phyloP scores from a whole-genome alignment of 2,329 filamentous ascomycete species.

The Lasiodiplodia citricola region DNA sequence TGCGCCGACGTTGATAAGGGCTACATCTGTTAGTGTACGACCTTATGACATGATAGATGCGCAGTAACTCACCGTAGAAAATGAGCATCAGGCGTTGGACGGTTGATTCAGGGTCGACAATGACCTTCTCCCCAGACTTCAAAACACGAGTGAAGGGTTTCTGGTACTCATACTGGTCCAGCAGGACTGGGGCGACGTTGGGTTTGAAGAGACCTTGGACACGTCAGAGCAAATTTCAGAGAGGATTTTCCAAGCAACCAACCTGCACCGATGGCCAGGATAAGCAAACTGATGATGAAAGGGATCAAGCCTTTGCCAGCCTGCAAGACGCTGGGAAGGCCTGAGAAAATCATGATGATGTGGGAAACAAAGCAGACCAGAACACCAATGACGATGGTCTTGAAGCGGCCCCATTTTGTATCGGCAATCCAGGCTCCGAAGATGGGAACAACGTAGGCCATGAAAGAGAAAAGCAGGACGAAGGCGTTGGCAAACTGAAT shows the following conservation, averaged over 20 bases:
- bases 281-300: constrained; percentile 47
- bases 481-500: constrained; percentile 59
- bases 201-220: constrained; percentile 44
- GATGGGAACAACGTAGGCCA: constrained; percentile 64
- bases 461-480: constrained; percentile 60
- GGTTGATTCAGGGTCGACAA: constrained; percentile 55
- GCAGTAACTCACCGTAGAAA: constrained; percentile 37
- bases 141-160: constrained; percentile 50
- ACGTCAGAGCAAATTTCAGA: constrained; percentile 34
- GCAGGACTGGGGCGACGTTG: constrained; percentile 50
- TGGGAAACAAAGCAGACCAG: constrained; percentile 47
- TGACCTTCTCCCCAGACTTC: constrained; percentile 51
- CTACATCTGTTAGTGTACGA: background rate
- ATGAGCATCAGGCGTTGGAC: constrained; percentile 44
- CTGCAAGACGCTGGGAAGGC: constrained; percentile 49
- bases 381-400: constrained; percentile 47
- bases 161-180: constrained; percentile 53
- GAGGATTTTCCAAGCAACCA: constrained; percentile 33
- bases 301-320: constrained; percentile 43
- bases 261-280: constrained; percentile 46
- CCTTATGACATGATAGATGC: background rate
- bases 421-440: constrained; percentile 51
- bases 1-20: constrained; percentile 38
- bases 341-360: constrained; percentile 41
- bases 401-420: constrained; percentile 48